Evolutionary conservation across 352 stramenopile genomes (phyloP), one percentile per base, ranked within the genome.

Genomic region (Phytopythium helicoides): DNA sequence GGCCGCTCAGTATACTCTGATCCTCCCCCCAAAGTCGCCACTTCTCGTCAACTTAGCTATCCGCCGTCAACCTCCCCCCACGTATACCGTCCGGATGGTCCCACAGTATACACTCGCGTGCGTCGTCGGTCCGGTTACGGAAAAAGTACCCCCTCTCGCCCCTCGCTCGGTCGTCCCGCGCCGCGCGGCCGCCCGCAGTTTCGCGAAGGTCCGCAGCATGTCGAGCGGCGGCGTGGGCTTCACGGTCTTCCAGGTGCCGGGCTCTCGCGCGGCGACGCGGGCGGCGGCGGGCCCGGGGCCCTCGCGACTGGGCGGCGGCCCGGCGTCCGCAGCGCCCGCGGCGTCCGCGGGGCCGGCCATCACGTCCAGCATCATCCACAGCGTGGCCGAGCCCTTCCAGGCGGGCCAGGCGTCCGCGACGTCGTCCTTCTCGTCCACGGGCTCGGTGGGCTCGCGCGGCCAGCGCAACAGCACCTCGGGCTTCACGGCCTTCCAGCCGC

Each of bases 191-290:
- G 9, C 28, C 9, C 28, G 28, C 28, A 5, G 9, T 9, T 33
- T 33, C 28, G 9, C 28, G 28, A 33, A 33, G 28, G 28, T 33
- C 12, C 2, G 15, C 25, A 37, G 7, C 45, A 40, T 41, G 46
- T 39, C 28, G 56, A n/a, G n/a, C n/a, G n/a, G n/a, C n/a, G 54
- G 71, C 64, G 56, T 79, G 37, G 74, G 64, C 53, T 90, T 90
- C 60, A 75, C 70, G 21, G 70, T 86, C 36, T 90, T 90, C 56
- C 79, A 81, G 62, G 79, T 87, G 26, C 79, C 79, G 9, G 74
- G 68, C 44, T 58, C 67, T 41, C 68, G 68, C 55, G 46, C 63
- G 53, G 34, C 56, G 47, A 73, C 70, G 39, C 58, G 58, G 38
- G 38, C 56, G 6, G 56, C 55, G 12, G n/a, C 47, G 16, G 31